These are phyloP conservation scores for Musa balbisiana DNA, from an alignment of 202 grass and related monocot genomes.

Conservation along the genomic window DNA sequence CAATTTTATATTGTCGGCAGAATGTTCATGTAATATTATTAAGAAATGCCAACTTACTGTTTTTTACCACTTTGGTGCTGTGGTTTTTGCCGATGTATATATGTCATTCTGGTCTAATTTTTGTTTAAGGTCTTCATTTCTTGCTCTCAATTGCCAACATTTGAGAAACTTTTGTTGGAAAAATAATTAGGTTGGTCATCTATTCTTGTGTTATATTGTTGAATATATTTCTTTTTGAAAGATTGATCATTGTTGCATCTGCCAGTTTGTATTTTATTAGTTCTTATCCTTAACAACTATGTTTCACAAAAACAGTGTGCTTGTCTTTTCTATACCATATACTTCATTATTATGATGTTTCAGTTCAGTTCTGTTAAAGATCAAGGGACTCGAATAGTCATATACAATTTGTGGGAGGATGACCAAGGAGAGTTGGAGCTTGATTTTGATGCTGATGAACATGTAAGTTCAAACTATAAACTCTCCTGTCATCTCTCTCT, in stretches of 20 bases:
- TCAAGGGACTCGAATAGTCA: conserved; percentile 79
- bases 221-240: background rate
- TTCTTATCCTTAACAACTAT: background rate
- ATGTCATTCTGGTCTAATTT: background rate
- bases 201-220: background rate
- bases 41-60: too few species aligned
- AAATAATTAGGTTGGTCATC: background rate
- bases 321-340: background rate
- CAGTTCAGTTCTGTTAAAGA: conserved; percentile 84
- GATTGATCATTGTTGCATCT: background rate
- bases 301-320: background rate
- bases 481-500: conserved; percentile 2
- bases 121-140: background rate
- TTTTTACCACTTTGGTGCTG: background rate
- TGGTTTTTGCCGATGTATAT: background rate
- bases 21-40: too few species aligned
- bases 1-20: too few species aligned
- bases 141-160: background rate
- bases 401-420: conserved; percentile 99
- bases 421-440: conserved; percentile 84
- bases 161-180: background rate
- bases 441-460: conserved; percentile 78
- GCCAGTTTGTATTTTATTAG: background rate
- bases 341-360: conserved; percentile 16
- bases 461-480: conserved; percentile 44